Conservation (phyloP, 1,139 yeast genomes). For the Hyphopichia khmerensis region DNA sequence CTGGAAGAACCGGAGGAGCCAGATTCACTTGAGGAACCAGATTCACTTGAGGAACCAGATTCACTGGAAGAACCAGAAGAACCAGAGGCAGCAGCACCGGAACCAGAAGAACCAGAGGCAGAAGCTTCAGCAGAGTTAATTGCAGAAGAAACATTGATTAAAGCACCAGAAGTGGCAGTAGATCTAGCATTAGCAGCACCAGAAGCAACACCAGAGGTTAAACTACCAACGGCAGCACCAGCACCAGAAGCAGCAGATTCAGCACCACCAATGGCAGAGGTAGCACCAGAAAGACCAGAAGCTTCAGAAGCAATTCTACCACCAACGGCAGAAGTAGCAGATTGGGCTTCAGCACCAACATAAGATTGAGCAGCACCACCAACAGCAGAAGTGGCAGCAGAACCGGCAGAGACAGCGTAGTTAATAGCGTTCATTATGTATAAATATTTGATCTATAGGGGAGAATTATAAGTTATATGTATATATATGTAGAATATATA, state of each 20-base stretch:
- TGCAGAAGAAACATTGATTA: constrained; percentile 14
- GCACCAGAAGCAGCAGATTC: constrained; percentile 4
- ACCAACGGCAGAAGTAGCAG: constrained; percentile 8
- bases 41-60: constrained; percentile 12
- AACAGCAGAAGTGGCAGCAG: constrained; percentile 8
- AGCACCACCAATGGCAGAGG: constrained; percentile 10
- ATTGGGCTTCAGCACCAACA: constrained; percentile 7
- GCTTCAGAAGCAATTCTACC: constrained; percentile 10
- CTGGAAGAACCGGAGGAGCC: constrained; percentile 11
- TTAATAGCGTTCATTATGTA: constrained; percentile 19
- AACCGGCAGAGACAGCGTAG: constrained; percentile 14
- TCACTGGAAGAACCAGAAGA: constrained; percentile 14
- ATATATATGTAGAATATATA: neutral
- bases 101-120: constrained; percentile 12
- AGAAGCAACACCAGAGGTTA: constrained; percentile 16
- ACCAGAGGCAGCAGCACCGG: constrained; percentile 15
- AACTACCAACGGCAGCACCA: constrained; percentile 11
- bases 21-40: constrained; percentile 9
- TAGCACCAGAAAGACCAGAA: constrained; percentile 13
- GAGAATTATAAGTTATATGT: too few relatives aligned
- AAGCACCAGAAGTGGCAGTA: constrained; percentile 15
- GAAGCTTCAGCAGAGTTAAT: constrained; percentile 15
- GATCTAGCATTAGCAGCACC: constrained; percentile 16
- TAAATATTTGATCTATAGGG: too few relatives aligned
- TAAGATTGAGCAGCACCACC: constrained; percentile 2